Evolutionary conservation across 2,329 filamentous ascomycete genomes (phyloP), one percentile per base, ranked within the genome.

Genomic region (Fusarium coffeatum): DNA sequence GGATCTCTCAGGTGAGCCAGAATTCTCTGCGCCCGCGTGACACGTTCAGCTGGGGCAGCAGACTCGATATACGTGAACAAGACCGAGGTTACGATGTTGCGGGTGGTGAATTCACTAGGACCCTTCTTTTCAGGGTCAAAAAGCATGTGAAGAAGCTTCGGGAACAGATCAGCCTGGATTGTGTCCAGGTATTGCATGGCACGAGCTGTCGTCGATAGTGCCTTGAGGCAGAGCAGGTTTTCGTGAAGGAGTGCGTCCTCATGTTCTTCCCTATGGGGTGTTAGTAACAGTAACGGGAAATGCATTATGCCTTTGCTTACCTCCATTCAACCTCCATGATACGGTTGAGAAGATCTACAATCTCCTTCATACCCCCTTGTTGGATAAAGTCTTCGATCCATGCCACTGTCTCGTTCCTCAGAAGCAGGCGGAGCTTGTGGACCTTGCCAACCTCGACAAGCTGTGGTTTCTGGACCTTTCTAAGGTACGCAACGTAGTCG

Each of bases 81-180:
- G 9, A 98, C 86, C 50, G 92, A 96, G 40, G 94, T 93, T 76
- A 98, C 92, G 73, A 98, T 93, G 73, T 91, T 92, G 58, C 96
- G 90, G 15, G 96, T 98, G 7, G 92, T 96, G 79, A 97, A 99
- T 80, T 99, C 96, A 82, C 93, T 97, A 0, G 96, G 96, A 0
- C 96, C 96, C 79, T 98, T 98, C 83, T 94, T 97, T 78, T 98
- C 95, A n/a, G 97, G 93, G 75, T 98, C 94, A 75, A 98, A 98
- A 42, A 98, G 85, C 91, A 98, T 94, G 62, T 88, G 88, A 48
- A 98, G 82, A 48, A 99, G 83, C 27, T 93, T 92, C 3, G 95
- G 93, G 76, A 98, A 98, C 11, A 99, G 85, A 0, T 91, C 90
- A 8, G 85, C 84, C 72, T 97, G 93, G 60, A 97, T 93, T 12